phyloP scores from a whole-genome alignment of 495 filamentous ascomycete species.

The Chaetomidium leptoderma region DNA sequence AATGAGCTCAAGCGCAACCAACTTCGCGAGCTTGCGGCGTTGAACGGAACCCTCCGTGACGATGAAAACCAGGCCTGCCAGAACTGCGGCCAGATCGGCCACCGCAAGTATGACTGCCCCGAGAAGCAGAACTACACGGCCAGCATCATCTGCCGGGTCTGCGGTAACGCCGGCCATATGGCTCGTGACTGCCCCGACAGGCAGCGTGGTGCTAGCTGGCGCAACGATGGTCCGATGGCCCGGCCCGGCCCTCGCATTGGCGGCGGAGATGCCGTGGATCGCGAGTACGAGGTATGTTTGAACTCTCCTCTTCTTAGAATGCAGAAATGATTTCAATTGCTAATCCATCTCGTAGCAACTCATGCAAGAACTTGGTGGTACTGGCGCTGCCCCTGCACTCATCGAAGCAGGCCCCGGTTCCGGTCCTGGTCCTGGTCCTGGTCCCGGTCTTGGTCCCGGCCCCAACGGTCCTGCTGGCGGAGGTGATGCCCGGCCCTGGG shows the following conservation, averaged over 20 bases:
- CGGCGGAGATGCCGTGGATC: conserved; percentile 81
- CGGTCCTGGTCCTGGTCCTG: conserved; percentile 57
- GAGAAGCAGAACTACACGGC: conserved; percentile 97
- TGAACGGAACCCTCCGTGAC: conserved; percentile 97
- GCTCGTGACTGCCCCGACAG: conserved; percentile 72
- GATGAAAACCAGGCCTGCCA: conserved; percentile 99
- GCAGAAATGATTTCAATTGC: too few species aligned
- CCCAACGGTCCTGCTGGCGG: conserved; percentile 42
- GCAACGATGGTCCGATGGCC: conserved; percentile 61
- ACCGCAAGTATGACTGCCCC: conserved; percentile 98
- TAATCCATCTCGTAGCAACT: too few species aligned
- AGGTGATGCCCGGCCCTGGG: conserved; percentile 74
- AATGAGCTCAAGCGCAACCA: conserved; percentile 98
- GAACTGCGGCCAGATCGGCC: conserved; percentile 98
- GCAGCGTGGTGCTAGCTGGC: conserved; percentile 85
- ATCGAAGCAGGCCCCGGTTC: too few species aligned
- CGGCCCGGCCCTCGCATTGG: conserved; percentile 57
- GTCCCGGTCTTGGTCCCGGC: conserved; percentile 70
- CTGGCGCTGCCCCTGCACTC: too few species aligned
- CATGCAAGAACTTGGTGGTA: too few species aligned
- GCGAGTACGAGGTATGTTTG: conserved; percentile 80
- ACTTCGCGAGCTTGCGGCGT: conserved; percentile 89
- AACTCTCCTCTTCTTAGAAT: neutral
- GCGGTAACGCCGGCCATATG: conserved; percentile 57
- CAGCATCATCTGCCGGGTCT: conserved; percentile 98